phyloP scores from a whole-genome alignment of 2,329 filamentous ascomycete genomes.

The Rhytidhysteron rufulum region DNA sequence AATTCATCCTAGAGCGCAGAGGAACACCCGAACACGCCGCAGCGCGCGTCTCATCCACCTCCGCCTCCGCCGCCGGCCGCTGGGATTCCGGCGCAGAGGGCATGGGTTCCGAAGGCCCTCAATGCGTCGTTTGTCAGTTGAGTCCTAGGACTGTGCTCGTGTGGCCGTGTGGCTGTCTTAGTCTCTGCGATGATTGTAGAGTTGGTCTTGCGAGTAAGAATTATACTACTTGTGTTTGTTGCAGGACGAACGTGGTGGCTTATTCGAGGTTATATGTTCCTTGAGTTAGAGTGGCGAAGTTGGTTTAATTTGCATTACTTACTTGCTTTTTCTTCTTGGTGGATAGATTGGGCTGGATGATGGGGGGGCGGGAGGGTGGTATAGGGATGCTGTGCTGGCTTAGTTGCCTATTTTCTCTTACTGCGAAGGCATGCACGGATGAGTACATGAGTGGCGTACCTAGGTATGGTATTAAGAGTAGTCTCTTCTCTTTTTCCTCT shows the following conservation, averaged over 20 bases:
- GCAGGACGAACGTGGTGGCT: conserved; percentile 79
- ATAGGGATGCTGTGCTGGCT: too few species aligned
- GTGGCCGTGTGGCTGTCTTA: conserved; percentile 94
- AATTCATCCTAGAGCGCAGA: conserved; percentile 55
- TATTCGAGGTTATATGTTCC: conserved; percentile 93
- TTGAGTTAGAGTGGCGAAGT: conserved; percentile 28
- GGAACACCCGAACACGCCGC: conserved; percentile 32
- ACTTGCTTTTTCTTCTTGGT: too few species aligned
- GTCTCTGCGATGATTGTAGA: conserved; percentile 90
- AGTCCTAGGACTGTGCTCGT: conserved; percentile 84
- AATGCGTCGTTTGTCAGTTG: conserved; percentile 90
- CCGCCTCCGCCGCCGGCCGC: conserved; percentile 35
- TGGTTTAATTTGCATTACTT: too few species aligned
- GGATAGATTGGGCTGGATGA: neutral
- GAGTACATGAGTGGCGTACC: too few species aligned
- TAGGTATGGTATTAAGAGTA: too few species aligned
- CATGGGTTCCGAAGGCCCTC: conserved; percentile 70
- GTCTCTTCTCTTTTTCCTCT: too few species aligned
- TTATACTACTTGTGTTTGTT: conserved; percentile 94
- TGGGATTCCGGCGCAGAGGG: conserved; percentile 72
- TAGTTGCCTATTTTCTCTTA: too few species aligned
- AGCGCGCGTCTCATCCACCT: conserved; percentile 6
- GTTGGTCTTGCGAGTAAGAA: conserved; percentile 95
- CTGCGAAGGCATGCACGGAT: too few species aligned
- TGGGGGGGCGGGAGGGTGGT: too few species aligned